Percentiles rank a stretch among this genome's conserved stretches.
These are phyloP conservation scores for Stellera chamaejasme DNA, from an alignment of 345 rosid species.

Conservation along the genomic window DNA sequence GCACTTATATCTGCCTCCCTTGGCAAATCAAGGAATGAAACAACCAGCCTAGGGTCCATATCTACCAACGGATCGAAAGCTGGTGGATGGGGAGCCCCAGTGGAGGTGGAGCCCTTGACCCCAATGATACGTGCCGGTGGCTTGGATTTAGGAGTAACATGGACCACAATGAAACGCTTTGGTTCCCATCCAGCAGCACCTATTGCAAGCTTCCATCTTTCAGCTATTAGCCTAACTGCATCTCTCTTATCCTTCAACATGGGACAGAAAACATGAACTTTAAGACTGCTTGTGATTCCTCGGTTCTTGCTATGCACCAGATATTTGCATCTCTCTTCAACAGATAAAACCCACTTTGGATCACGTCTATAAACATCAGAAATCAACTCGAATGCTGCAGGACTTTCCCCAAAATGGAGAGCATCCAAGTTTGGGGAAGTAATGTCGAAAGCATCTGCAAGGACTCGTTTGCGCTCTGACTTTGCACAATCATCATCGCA, in stretches of 20 bases:
- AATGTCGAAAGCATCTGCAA: slow-evolving; percentile 92
- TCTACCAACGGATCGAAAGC: slow-evolving; percentile 71
- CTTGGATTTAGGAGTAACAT: slow-evolving; percentile 70
- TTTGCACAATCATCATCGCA: slow-evolving; percentile 91
- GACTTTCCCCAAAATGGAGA: slow-evolving; percentile 83
- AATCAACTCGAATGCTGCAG: slow-evolving; percentile 58
- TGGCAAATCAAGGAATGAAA: slow-evolving; percentile 80
- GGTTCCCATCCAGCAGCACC: slow-evolving; percentile 90
- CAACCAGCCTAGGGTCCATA: slow-evolving; percentile 94
- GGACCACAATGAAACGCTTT: slow-evolving; percentile 71
- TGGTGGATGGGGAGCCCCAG: slow-evolving; percentile 42
- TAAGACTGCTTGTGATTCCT: slow-evolving; percentile 43
- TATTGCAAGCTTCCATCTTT: slow-evolving; percentile 90
- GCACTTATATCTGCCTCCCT: slow-evolving; percentile 84
- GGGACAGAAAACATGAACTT: slow-evolving; percentile 87
- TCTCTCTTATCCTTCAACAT: slow-evolving; percentile 94
- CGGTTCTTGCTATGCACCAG: slow-evolving; percentile 81
- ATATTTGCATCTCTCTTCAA: slow-evolving; percentile 92
- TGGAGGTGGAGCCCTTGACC: slow-evolving; percentile 40
- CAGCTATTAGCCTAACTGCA: slow-evolving; percentile 77
- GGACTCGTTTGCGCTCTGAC: slow-evolving; percentile 82
- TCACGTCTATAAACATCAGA: slow-evolving; percentile 83
- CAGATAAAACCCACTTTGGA: slow-evolving; percentile 81
- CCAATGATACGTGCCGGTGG: slow-evolving; percentile 74
- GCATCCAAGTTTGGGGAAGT: slow-evolving; percentile 63